A percentile compares a stretch with the other conserved stretches of the same genome.
phyloP scores from a whole-genome alignment of 305 asterid genomes.

The Solanum hybrid region DNA sequence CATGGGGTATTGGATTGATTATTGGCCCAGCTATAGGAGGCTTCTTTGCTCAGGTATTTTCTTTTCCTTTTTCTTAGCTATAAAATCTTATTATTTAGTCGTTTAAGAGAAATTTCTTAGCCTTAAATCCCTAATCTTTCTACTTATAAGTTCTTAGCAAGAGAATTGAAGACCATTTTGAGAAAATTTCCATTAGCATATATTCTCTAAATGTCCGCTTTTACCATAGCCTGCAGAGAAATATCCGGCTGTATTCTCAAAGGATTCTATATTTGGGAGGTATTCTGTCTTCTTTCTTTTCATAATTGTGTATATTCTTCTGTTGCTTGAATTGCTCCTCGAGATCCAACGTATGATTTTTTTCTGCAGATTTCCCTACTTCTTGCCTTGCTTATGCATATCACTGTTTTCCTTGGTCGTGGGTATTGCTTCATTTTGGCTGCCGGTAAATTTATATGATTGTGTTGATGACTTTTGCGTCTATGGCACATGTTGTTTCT shows the following conservation, averaged over 20 bases:
- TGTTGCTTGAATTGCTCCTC: not conserved
- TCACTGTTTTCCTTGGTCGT: slow-evolving; percentile 52
- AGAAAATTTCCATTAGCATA: not conserved
- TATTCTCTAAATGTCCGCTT: slow-evolving; percentile 6
- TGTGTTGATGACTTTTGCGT: not conserved
- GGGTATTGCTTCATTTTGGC: slow-evolving; percentile 49
- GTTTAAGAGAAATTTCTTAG: not conserved
- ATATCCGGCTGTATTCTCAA: slow-evolving; percentile 14
- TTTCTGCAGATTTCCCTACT: slow-evolving; percentile 74
- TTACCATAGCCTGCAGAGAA: slow-evolving; percentile 31
- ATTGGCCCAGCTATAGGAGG: slow-evolving; percentile 91
- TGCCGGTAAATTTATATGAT: slow-evolving; percentile 54
- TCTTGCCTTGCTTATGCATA: slow-evolving; percentile 71
- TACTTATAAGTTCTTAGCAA: not conserved
- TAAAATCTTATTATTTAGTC: not conserved
- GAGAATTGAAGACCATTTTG: not conserved
- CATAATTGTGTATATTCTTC: not conserved
- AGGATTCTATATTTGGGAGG: slow-evolving; percentile 27
- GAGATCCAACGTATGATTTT: not conserved
- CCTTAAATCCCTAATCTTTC: not conserved
- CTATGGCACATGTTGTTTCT: not conserved
- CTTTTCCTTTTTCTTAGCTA: not conserved
- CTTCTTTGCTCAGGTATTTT: slow-evolving; percentile 62
- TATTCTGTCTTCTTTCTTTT: not conserved
- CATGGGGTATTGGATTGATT: slow-evolving; percentile 78